A percentile compares a stretch with the other conserved stretches of the same genome.
phyloP scores from a whole-genome alignment of 1,284 basidiomycete species.

The Pyrrhoderma noxium region DNA sequence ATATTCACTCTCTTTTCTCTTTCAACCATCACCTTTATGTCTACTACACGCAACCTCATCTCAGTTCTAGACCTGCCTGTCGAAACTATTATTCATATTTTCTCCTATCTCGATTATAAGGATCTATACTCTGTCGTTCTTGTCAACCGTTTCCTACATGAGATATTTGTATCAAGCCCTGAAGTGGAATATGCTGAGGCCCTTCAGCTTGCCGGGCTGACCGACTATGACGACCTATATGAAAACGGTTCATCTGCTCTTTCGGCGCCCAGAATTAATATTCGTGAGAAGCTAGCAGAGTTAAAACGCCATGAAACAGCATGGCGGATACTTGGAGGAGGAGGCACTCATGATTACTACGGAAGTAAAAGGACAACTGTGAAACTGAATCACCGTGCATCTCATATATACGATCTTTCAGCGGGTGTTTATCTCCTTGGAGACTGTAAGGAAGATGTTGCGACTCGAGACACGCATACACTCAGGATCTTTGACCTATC shows the following conservation, averaged over 20 bases:
- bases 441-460: slow-evolving; percentile 3
- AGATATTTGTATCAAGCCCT: neutral
- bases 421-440: slow-evolving; percentile 15
- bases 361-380: slow-evolving; percentile 4
- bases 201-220: slow-evolving; percentile 8
- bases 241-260: too few species aligned
- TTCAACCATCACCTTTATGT: neutral
- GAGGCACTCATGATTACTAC: too few species aligned
- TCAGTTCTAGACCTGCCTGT: neutral
- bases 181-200: slow-evolving; percentile 9
- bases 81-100: slow-evolving; percentile 8
- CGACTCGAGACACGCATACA: slow-evolving; percentile 7
- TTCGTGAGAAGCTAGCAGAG: slow-evolving; percentile 4
- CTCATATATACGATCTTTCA: slow-evolving; percentile 17
- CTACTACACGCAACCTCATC: too few species aligned
- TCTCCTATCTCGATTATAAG: slow-evolving; percentile 7
- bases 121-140: slow-evolving; percentile 4
- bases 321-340: slow-evolving; percentile 8
- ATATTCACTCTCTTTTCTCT: too few species aligned
- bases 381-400: slow-evolving; percentile 9
- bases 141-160: slow-evolving; percentile 6
- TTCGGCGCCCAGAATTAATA: neutral
- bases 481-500: slow-evolving; percentile 11
- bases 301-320: slow-evolving; percentile 4
- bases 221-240: neutral